Evolutionary conservation across 1,284 basidiomycete genomes (phyloP).

Genomic region (Ganoderma boninense): DNA sequence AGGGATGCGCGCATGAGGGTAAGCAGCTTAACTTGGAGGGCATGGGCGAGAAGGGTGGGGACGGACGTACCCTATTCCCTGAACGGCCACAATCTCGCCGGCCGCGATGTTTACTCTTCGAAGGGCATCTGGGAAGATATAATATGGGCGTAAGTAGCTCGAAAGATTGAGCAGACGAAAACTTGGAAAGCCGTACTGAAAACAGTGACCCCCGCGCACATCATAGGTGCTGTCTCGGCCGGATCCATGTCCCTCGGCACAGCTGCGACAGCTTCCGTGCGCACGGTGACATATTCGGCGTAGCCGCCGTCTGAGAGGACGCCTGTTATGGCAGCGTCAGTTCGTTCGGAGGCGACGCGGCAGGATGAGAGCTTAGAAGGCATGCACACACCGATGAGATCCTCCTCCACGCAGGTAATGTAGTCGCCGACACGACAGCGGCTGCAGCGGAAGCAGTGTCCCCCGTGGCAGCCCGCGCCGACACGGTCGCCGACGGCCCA

Average conservation of each 20-base stretch:
- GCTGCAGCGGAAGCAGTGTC: constrained; percentile 32
- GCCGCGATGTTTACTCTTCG: constrained; percentile 39
- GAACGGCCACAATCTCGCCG: constrained; percentile 35
- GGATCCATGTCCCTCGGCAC: constrained; percentile 45
- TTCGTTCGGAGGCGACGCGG: not conserved
- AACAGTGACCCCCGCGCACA: constrained; percentile 46
- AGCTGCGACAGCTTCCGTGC: constrained; percentile 43
- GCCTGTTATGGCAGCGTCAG: constrained; percentile 29
- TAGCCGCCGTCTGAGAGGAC: constrained; percentile 47
- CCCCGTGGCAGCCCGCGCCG: constrained; percentile 36
- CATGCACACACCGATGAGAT: constrained; percentile 16
- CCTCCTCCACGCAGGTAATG: constrained; percentile 27
- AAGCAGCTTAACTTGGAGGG: not conserved
- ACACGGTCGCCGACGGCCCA: constrained; percentile 37
- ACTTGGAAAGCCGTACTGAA: constrained; percentile 32
- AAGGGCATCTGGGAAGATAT: constrained; percentile 34
- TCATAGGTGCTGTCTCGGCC: constrained; percentile 48
- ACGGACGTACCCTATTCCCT: constrained; percentile 40
- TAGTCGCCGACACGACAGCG: constrained; percentile 30
- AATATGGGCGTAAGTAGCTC: not conserved
- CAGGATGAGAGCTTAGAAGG: not conserved
- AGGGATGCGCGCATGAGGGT: not conserved
- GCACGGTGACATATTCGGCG: constrained; percentile 46
- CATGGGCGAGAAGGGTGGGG: not conserved
- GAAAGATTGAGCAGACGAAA: too few species aligned